Evolutionary conservation across 75 land plant genomes (phyloP), one percentile per base, ranked within the genome.

Genomic region (Cryptomeria japonica): DNA sequence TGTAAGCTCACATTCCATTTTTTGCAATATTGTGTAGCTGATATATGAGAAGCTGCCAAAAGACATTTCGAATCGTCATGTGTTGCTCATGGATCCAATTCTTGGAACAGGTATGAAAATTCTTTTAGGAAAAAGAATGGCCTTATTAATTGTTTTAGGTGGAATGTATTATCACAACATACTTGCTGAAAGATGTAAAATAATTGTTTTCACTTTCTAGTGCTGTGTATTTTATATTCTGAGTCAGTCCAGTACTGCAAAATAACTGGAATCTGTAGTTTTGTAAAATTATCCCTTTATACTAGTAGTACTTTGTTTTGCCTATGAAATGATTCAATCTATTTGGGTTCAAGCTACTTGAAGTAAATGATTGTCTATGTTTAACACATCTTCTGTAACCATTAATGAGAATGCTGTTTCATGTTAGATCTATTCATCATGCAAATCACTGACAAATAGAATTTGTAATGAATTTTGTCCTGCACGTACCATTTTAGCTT

Each of bases 1-100:
- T n/a, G 31, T 31, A n/a, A 87, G 44, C 73, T 82, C 32, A 75
- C 56, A n/a, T 86, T 75, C 51, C 49, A 15, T 55, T 28, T 78
- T 86, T 64, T n/a, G 76, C 61, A 85, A 61, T 53, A 28, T 34
- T 19, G 32, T 88, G 88, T 90, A 96, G 99, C 89, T 96, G 28
- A 96, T 96, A 3, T 96, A 97, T 86, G 95, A 97, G 80, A 95
- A 97, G 87, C 91, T 97, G 18, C 99, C 99, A 72, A 44, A 85
- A 32, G 98, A 97, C 84, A 96, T 96, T 47, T 88, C 97, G 73
- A 89, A 91, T 14, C 90, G 98, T 38, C 97, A 97, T 70, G 98
- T 97, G 39, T 53, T 97, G 49, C 91, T 97, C 47, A 88, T 96
- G 18, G 97, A 97, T 88, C 98, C 97, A 34, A 87, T 96, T 72